phyloP scores from a whole-genome alignment of 306 rosid species.

The Acacia melanoxylon region DNA sequence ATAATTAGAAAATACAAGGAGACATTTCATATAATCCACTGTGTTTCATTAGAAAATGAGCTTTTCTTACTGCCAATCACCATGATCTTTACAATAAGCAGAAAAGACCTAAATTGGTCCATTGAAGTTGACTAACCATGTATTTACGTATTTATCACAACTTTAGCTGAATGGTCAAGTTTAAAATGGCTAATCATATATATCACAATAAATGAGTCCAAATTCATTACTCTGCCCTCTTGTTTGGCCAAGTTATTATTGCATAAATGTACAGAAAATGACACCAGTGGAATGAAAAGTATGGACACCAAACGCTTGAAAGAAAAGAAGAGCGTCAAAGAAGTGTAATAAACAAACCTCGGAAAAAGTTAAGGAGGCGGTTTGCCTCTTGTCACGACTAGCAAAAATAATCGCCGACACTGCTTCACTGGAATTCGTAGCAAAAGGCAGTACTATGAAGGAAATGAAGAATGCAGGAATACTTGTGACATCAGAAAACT shows the following conservation, averaged over 20 bases:
- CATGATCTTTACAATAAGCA: neutral
- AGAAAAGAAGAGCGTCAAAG: neutral
- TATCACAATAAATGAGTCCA: neutral
- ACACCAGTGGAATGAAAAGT: neutral
- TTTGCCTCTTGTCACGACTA: slow-evolving; percentile 72
- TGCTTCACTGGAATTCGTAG: slow-evolving; percentile 91
- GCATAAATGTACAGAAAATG: neutral
- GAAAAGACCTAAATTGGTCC: neutral
- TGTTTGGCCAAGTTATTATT: neutral
- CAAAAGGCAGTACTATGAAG: slow-evolving; percentile 78
- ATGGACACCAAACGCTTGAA: slow-evolving; percentile 7
- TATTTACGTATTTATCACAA: neutral
- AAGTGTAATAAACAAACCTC: slow-evolving; percentile 66
- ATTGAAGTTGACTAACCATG: neutral
- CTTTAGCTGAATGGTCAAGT: neutral
- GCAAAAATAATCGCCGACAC: slow-evolving; percentile 86
- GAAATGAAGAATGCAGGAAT: slow-evolving; percentile 98
- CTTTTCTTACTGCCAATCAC: neutral
- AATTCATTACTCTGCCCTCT: neutral
- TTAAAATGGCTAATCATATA: neutral
- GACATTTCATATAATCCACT: neutral
- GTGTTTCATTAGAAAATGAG: neutral
- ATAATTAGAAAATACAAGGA: neutral
- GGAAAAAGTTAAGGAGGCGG: slow-evolving; percentile 85
- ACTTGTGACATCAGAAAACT: slow-evolving; percentile 76